Percentiles rank a stretch among this genome's conserved stretches.
Conservation (phyloP, 2,329 filamentous ascomycete species). For the Raffaelea ambrosiae region DNA sequence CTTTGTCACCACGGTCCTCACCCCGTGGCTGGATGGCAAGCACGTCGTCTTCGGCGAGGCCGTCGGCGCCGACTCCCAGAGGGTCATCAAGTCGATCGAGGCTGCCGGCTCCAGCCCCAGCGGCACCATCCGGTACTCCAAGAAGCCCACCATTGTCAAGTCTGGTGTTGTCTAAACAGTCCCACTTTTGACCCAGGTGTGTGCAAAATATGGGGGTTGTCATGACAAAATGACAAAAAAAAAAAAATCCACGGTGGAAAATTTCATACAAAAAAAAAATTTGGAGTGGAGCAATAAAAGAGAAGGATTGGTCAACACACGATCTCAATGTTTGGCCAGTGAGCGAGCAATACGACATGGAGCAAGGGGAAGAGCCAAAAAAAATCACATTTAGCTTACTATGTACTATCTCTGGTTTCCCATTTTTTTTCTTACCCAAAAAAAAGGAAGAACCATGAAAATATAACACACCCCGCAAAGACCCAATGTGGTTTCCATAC, state of each 20-base stretch:
- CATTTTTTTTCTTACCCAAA: too few relatives aligned
- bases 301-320: too few relatives aligned
- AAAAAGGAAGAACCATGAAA: too few relatives aligned
- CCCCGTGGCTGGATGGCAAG: slow-evolving; percentile 74
- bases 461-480: too few relatives aligned
- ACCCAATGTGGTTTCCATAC: background rate
- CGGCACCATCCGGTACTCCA: slow-evolving; percentile 51
- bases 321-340: too few relatives aligned
- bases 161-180: slow-evolving; percentile 9
- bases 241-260: too few relatives aligned
- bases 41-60: slow-evolving; percentile 84
- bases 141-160: slow-evolving; percentile 14
- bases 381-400: background rate
- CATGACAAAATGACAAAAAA: background rate
- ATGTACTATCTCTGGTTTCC: too few relatives aligned
- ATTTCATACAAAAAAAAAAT: background rate
- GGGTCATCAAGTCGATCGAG: slow-evolving; percentile 53
- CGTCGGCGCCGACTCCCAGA: slow-evolving; percentile 36
- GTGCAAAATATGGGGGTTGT: background rate
- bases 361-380: background rate
- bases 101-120: slow-evolving; percentile 42
- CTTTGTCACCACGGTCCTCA: slow-evolving; percentile 91
- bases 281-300: too few relatives aligned
- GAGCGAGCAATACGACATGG: background rate
- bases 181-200: background rate